These are phyloP conservation scores for Gossypium raimondii DNA, from an alignment of 345 rosid genomes.

Conservation along the genomic window DNA sequence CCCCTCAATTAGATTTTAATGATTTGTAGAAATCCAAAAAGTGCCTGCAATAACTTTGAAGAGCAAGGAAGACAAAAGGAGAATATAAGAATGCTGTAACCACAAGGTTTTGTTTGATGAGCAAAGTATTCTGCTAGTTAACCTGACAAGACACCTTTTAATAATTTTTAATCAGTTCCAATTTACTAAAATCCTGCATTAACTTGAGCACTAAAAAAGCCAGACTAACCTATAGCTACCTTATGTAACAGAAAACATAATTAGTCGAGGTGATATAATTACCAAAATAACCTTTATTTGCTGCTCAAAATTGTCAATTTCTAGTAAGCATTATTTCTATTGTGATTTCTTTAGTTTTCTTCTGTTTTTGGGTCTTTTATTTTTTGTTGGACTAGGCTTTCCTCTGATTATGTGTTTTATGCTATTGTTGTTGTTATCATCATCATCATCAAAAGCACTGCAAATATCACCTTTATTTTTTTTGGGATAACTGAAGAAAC, in stretches of 20 bases:
- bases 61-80: neutral
- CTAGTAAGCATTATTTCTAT: neutral
- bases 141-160: neutral
- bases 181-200: neutral
- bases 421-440: neutral
- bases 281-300: neutral
- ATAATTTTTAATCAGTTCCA: neutral
- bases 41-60: conserved; percentile 2
- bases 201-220: neutral
- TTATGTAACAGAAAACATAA: neutral
- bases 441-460: neutral
- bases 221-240: neutral
- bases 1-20: neutral
- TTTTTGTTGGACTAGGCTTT: neutral
- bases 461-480: neutral
- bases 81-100: neutral
- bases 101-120: neutral
- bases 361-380: neutral
- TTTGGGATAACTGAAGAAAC: neutral
- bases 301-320: neutral
- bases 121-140: neutral
- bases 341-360: neutral
- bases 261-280: neutral
- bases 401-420: neutral
- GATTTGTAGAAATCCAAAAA: neutral